Evolutionary conservation across 1,284 basidiomycete genomes (phyloP), one percentile per base, ranked within the genome.

Genomic region (Cutaneotrichosporon dermatis): DNA sequence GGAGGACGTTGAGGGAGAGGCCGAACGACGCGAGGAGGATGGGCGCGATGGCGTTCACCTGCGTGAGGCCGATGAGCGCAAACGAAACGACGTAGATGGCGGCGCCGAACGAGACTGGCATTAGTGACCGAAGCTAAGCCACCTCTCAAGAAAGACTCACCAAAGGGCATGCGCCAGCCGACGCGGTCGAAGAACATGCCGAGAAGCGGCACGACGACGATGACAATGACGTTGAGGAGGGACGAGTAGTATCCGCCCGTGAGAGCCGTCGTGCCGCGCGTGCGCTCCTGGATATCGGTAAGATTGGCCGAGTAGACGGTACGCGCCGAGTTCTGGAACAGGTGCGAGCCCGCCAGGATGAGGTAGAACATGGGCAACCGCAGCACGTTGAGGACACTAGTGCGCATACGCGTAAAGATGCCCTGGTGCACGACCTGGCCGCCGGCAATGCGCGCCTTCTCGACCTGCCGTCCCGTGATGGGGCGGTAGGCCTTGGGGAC

Each of bases 211-310:
- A 74, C 74, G 44, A 77, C 60, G 15, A 79, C 66, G 39, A 79
- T 77, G 1, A 73, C 73, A 6, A 77, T 73, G 41, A 77, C 66
- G 56, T 76, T 71, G 2, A 68, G 67, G 10, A 77, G 63, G 0
- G 69, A 62, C 1, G 63, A 58, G 33, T 72, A 76, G 58, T 76
- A 79, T 6, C 77, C 78, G 2, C 76, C 75, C 3, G 67, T 68
- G 9, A 69, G 64, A 6, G 58, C 65, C 1, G 71, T 68, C 5
- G 71, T 66, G 44, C 73, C 72, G 16, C 78, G 69, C 0, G 76
- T 79, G n/a, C 68, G 57, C 37, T 65, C 57, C 55, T 76, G 69
- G 40, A 76, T 69, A 45, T 79, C 78, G 46, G 76, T 72, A 8
- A 74, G 55, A 54, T 76, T 74, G 34, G 69, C 65, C 7, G 60